Percentiles rank a stretch among this genome's conserved stretches.
phyloP scores from a whole-genome alignment of 2,329 filamentous ascomycete genomes.

The Aureobasidium musti region DNA sequence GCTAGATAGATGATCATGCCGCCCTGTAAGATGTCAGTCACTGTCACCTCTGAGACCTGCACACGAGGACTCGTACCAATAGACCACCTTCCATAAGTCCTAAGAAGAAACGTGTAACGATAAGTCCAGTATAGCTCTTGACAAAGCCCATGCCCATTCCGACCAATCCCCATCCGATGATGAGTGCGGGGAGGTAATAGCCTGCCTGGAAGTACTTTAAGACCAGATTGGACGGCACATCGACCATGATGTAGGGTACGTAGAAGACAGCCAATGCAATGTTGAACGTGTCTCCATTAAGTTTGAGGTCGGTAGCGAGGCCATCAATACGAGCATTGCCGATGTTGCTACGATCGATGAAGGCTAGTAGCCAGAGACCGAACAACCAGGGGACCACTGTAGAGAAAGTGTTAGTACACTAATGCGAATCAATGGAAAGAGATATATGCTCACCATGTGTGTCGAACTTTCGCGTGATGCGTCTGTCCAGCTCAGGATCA shows the following conservation, averaged over 20 bases:
- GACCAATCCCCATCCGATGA: conserved; percentile 46
- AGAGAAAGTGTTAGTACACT: neutral
- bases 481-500: conserved; percentile 36
- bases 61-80: conserved; percentile 34
- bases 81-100: conserved; percentile 49
- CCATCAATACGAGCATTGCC: conserved; percentile 50
- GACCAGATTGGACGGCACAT: conserved; percentile 44
- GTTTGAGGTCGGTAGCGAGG: conserved; percentile 44
- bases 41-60: too few species aligned
- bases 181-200: conserved; percentile 45
- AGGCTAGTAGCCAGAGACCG: conserved; percentile 51
- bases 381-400: conserved; percentile 50
- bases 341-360: conserved; percentile 50
- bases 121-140: conserved; percentile 45
- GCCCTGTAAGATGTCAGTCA: neutral
- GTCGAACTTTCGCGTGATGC: conserved; percentile 49
- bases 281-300: conserved; percentile 44
- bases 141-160: conserved; percentile 48
- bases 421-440: neutral
- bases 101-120: conserved; percentile 47
- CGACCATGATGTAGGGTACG: conserved; percentile 45
- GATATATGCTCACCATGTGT: conserved; percentile 35
- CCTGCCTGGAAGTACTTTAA: conserved; percentile 44
- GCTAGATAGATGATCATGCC: conserved; percentile 45
- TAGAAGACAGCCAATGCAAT: conserved; percentile 50